These are phyloP conservation scores for Cladophialophora immunda DNA, from an alignment of 2,329 filamentous ascomycete genomes.

Conservation along the genomic window DNA sequence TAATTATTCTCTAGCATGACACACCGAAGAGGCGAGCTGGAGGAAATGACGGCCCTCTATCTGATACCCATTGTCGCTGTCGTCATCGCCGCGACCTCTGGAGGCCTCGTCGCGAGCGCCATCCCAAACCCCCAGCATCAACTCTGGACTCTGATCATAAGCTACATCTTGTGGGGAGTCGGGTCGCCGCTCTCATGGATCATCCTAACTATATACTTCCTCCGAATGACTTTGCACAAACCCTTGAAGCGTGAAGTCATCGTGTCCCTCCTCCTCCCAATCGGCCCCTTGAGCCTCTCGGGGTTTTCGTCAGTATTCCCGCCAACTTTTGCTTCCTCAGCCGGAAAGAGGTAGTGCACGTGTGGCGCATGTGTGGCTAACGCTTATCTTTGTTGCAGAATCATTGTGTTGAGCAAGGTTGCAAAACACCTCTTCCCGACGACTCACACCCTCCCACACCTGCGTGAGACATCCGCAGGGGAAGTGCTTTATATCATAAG, in stretches of 20 bases:
- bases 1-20: slow-evolving; percentile 1
- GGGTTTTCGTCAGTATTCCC: slow-evolving; percentile 8
- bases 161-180: slow-evolving; percentile 74
- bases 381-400: slow-evolving; percentile 32
- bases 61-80: slow-evolving; percentile 75
- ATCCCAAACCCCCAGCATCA: slow-evolving; percentile 62
- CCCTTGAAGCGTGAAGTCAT: slow-evolving; percentile 74
- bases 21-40: slow-evolving; percentile 49
- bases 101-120: slow-evolving; percentile 67
- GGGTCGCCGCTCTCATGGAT: slow-evolving; percentile 64
- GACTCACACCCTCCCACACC: slow-evolving; percentile 44
- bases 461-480: slow-evolving; percentile 41
- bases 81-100: slow-evolving; percentile 71
- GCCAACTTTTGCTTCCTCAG: neutral
- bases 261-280: slow-evolving; percentile 72
- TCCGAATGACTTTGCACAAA: slow-evolving; percentile 71
- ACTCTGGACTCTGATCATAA: slow-evolving; percentile 68
- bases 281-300: slow-evolving; percentile 60
- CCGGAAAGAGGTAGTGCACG: neutral
- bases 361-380: neutral
- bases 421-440: slow-evolving; percentile 49
- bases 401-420: slow-evolving; percentile 60
- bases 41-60: slow-evolving; percentile 70
- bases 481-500: slow-evolving; percentile 46
- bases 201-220: slow-evolving; percentile 73